Percentiles rank a stretch among this genome's conserved stretches.
Conservation (phyloP, 108 stramenopile species). For the Nitzschia inconspicua region DNA sequence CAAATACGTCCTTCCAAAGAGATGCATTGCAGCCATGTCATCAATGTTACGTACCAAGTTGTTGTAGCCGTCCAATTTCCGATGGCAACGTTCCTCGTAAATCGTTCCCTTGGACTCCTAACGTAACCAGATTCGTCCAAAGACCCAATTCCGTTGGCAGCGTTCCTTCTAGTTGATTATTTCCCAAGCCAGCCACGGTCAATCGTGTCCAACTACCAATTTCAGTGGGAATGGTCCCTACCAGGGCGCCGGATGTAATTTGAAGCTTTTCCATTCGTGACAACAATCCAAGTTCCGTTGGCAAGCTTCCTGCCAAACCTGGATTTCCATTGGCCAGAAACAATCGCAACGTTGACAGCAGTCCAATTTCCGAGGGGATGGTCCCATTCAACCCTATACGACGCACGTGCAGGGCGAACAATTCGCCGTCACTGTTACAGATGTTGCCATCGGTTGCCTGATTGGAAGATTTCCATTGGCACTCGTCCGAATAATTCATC, state of each 20-base stretch:
- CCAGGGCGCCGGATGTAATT: conserved; percentile 1
- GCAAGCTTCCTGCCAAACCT: background rate
- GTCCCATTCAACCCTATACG: conserved; percentile 38
- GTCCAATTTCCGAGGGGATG: conserved; percentile 41
- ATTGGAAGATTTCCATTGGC: conserved; percentile 32
- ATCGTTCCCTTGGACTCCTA: conserved; percentile 17
- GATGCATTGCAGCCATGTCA: background rate
- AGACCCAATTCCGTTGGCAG: conserved; percentile 14
- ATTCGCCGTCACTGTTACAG: conserved; percentile 22
- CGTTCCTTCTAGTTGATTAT: conserved; percentile 22
- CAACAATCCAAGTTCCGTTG: background rate
- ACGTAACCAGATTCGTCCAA: conserved; percentile 1
- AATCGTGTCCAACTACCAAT: conserved; percentile 8
- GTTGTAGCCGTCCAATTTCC: conserved; percentile 17
- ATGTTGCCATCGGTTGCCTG: conserved; percentile 12
- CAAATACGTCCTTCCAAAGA: background rate
- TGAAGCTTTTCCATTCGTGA: background rate
- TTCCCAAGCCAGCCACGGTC: conserved; percentile 10
- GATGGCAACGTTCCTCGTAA: conserved; percentile 10
- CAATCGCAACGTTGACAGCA: conserved; percentile 8
- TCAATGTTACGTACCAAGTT: background rate
- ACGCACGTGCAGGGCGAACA: conserved; percentile 18
- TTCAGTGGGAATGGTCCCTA: conserved; percentile 11
- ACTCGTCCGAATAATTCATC: conserved; percentile 45
- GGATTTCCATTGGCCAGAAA: conserved; percentile 1